A percentile compares a stretch with the other conserved stretches of the same genome.
Evolutionary conservation across 345 rosid genomes (phyloP).

Genomic region (Hibiscus trionum): DNA sequence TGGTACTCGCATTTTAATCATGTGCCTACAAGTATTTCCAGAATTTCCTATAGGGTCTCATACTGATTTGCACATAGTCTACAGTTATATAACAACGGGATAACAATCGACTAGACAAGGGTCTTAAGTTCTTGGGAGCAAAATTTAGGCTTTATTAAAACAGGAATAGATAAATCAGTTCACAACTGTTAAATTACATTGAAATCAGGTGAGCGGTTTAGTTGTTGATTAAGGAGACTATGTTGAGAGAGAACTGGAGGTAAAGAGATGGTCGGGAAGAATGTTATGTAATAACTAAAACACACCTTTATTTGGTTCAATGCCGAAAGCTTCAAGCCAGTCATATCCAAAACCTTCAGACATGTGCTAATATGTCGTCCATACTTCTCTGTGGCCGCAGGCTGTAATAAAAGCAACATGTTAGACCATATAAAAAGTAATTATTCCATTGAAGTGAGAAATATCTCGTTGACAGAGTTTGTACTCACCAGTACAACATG

Average conservation of each 20-base stretch:
- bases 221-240: background rate
- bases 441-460: background rate
- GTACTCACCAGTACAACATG: slow-evolving; percentile 71
- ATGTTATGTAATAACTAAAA: slow-evolving; percentile 5
- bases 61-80: background rate
- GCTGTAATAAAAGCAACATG: slow-evolving; percentile 34
- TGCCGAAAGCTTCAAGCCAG: slow-evolving; percentile 86
- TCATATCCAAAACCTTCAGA: slow-evolving; percentile 92
- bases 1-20: background rate
- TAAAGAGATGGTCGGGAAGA: background rate
- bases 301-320: slow-evolving; percentile 80
- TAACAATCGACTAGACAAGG: background rate
- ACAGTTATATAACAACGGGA: background rate
- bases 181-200: background rate
- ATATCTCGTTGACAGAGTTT: background rate
- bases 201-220: background rate
- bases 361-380: slow-evolving; percentile 66
- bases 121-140: background rate
- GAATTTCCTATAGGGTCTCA: background rate
- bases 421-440: slow-evolving; percentile 7
- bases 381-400: slow-evolving; percentile 59
- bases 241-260: background rate
- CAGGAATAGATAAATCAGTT: background rate
- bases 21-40: background rate
- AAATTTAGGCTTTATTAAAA: background rate